Evolutionary conservation across 345 rosid genomes (phyloP), one percentile per base, ranked within the genome.

Genomic region (Acer negundo): DNA sequence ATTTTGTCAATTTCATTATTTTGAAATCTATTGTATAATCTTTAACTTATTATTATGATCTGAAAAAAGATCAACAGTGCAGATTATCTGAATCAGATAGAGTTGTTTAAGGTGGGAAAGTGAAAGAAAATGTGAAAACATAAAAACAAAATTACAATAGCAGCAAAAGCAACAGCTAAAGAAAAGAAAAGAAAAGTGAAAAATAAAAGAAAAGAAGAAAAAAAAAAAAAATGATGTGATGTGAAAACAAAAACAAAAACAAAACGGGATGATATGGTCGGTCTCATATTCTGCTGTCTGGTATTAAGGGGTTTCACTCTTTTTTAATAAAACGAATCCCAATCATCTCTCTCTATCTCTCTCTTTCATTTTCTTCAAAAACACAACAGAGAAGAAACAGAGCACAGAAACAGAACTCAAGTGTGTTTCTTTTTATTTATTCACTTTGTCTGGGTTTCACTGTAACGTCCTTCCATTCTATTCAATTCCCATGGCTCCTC

Each of bases 251-350:
- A 46, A 46, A 46, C 46, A 58, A 35, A 35, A 35, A 56, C 76
- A 80, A 82, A 80, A 82, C 75, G 66, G 69, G 82, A 78, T 75
- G 82, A 78, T 75, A 77, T 55, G 61, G 62, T 78, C 72, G 71
- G 83, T 80, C 82, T 77, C 76, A 75, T 82, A 79, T 82, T 80
- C 80, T 82, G 89, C 82, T 85, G 91, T 89, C 88, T 85, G 91
- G 88, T 80, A 85, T 85, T 79, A 76, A 77, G 89, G 85, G 84
- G 73, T 46, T 73, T 78, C 80, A 23, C 49, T n/a, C 69, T 16
- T 23, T 64, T 73, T 55, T 59, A 51, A 13, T 62, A 47, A 31
- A 38, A 22, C 26, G 65, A 69, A 76, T 76, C 78, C 70, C 78
- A 61, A 75, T 68, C 76, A 74, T 58, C 22, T 66, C 63, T 42